A percentile compares a stretch with the other conserved stretches of the same genome.
These are phyloP conservation scores for Avena insularis DNA, from an alignment of 176 grass and related monocot species.

Conservation along the genomic window DNA sequence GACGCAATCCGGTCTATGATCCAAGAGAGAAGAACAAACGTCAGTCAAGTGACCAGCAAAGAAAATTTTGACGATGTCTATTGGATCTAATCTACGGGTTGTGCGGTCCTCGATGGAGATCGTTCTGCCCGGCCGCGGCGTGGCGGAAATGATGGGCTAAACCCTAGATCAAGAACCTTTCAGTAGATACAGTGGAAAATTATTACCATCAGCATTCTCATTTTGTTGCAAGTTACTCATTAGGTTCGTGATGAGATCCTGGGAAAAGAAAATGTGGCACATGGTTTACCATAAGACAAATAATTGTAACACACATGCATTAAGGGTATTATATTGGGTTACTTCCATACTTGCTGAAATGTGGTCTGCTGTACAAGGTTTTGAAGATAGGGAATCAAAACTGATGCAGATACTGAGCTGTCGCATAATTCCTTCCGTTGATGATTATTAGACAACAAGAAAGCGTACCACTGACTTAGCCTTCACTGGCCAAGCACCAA, in stretches of 20 bases:
- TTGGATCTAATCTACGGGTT: no score
- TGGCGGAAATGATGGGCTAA: no score
- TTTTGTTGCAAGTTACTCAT: constrained; percentile 87
- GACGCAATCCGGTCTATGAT: no score
- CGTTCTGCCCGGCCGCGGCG: no score
- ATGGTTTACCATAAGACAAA: constrained; percentile 1
- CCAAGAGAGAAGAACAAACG: no score
- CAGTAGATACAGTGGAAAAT: constrained; percentile 22
- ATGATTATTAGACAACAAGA: constrained; percentile 46
- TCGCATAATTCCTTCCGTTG: constrained; percentile 64
- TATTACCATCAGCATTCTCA: constrained; percentile 65
- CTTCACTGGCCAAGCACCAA: constrained; percentile 72
- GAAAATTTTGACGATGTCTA: no score
- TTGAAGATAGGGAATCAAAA: constrained; percentile 89
- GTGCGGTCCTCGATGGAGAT: no score
- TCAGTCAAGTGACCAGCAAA: no score
- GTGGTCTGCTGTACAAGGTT: constrained; percentile 96
- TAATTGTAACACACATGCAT: constrained; percentile 14
- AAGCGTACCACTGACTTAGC: constrained; percentile 65
- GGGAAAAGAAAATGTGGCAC: constrained; percentile 12
- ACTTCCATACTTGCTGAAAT: constrained; percentile 86
- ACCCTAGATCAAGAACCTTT: not conserved
- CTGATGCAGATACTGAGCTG: constrained; percentile 69
- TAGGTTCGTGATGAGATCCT: constrained; percentile 85
- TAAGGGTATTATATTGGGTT: constrained; percentile 20